A percentile compares a stretch with the other conserved stretches of the same genome.
These are phyloP conservation scores for Bretschneidera sinensis DNA, from an alignment of 345 rosid species.

Conservation along the genomic window DNA sequence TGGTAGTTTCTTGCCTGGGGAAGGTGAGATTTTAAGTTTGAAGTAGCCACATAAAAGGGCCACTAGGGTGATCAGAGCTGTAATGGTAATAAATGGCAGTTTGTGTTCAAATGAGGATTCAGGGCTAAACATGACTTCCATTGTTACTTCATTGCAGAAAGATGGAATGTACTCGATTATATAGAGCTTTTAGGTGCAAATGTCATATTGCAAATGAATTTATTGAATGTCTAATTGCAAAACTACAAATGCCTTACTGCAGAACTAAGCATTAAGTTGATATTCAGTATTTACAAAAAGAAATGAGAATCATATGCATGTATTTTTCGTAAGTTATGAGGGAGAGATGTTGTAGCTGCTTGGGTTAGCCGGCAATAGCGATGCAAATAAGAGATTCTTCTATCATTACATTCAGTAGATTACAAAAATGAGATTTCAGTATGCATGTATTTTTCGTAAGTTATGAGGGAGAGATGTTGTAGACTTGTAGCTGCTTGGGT, in stretches of 20 bases:
- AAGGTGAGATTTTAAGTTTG: slow-evolving; percentile 7
- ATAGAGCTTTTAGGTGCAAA: not conserved
- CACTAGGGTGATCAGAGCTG: not conserved
- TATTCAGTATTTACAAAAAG: too few species aligned
- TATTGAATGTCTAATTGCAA: too few species aligned
- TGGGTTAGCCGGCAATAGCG: slow-evolving; percentile 1
- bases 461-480: too few species aligned
- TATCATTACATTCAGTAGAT: too few species aligned
- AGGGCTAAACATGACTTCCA: not conserved
- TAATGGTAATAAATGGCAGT: not conserved
- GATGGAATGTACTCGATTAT: not conserved
- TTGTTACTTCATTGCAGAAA: not conserved
- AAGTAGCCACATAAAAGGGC: slow-evolving; percentile 4
- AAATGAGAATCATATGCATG: not conserved
- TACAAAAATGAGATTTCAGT: too few species aligned
- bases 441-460: too few species aligned
- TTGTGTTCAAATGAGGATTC: not conserved
- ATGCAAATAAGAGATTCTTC: too few species aligned
- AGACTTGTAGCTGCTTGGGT: too few species aligned
- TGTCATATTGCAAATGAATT: not conserved
- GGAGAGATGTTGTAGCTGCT: not conserved
- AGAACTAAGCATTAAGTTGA: too few species aligned
- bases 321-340: not conserved
- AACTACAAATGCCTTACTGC: too few species aligned
- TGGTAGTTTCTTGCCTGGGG: slow-evolving; percentile 13